A percentile compares a stretch with the other conserved stretches of the same genome.
Evolutionary conservation across 139 green algal genomes (phyloP).

Genomic region (Bryopsis sp.): DNA sequence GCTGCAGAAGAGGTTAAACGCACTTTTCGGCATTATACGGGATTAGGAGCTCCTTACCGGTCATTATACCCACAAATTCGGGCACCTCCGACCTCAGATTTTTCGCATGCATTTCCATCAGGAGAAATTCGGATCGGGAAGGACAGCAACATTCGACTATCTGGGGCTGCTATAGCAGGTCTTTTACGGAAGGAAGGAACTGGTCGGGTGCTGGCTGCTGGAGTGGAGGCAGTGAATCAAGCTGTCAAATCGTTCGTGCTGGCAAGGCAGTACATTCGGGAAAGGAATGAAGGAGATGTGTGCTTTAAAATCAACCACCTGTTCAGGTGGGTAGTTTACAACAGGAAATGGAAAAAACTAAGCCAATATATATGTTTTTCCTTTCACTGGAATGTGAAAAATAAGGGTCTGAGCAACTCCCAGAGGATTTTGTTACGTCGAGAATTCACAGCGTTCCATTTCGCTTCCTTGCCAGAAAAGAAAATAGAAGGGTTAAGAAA

Average conservation of each 20-base stretch:
- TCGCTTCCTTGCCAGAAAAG: too few relatives aligned
- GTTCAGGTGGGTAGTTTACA: background rate
- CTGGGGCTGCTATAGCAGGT: background rate
- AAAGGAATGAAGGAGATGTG: background rate
- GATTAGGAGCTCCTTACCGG: too few relatives aligned
- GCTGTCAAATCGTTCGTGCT: background rate
- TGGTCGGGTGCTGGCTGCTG: background rate
- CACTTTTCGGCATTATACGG: too few relatives aligned
- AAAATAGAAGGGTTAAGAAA: too few relatives aligned
- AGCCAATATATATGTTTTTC: too few relatives aligned
- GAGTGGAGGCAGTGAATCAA: background rate
- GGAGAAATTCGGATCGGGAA: background rate
- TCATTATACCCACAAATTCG: too few relatives aligned
- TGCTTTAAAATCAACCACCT: slow-evolving; percentile 5
- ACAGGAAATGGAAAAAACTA: background rate
- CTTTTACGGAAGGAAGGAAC: background rate
- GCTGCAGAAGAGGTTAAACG: too few relatives aligned
- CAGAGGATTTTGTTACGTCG: too few relatives aligned
- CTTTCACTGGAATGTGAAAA: too few relatives aligned
- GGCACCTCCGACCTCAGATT: too few relatives aligned
- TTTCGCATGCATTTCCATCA: background rate
- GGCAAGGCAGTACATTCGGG: background rate
- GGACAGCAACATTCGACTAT: background rate
- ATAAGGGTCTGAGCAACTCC: too few relatives aligned
- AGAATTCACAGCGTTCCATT: too few relatives aligned